Base-by-base conservation (phyloP, 2,329 filamentous ascomycete genomes). In the Didymella sp. region DNA sequence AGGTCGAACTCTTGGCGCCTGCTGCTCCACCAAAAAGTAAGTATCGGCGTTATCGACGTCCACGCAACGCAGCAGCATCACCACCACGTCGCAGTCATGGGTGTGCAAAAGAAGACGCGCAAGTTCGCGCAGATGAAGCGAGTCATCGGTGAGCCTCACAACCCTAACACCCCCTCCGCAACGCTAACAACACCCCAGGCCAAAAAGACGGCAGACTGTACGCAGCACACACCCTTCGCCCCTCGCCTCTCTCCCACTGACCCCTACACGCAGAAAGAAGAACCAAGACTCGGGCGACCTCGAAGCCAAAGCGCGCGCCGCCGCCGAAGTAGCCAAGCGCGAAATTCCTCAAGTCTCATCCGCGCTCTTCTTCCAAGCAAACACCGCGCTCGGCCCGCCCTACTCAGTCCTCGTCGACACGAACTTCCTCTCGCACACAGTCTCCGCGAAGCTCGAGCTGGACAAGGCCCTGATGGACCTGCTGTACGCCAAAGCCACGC, bases 381-480 rank as follows among this genome's bases (percentile, higher is more conserved):
- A 97, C 79, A 89, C 88, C 50, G 89, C 91, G 50, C 86, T 97
- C 41, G 87, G 91, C 11, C 92, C 93, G 3, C 92, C 92, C 1
- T 96, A 96, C 80, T 83, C 80, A 46, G 85, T 94, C 54, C 85
- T 96, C 58, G 63, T 73, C 15, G 72, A 74, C 49, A 73, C 74
- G 21, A 75, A 76, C 48, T 74, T 75, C 60, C 71, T 73, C 60
- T 72, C 73, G 9, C 92, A 96, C 77, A 95, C 92, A 0, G 91
- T 98, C 2, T 90, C 93, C 76, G 87, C 89, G 66, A 98, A 99
- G 79, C 85, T 98, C 19, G 91, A 93, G 30, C 81, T 98, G 12
- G 84, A 96, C 19, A 89, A 94, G 59, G 88, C 89, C 3, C 91
- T 97, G 81, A 96, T 97, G 91, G 92, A 97, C 76, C 90, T 91